Base-by-base conservation (phyloP, 2,329 filamentous ascomycete species). In the Cadophora luteo-olivacea region DNA sequence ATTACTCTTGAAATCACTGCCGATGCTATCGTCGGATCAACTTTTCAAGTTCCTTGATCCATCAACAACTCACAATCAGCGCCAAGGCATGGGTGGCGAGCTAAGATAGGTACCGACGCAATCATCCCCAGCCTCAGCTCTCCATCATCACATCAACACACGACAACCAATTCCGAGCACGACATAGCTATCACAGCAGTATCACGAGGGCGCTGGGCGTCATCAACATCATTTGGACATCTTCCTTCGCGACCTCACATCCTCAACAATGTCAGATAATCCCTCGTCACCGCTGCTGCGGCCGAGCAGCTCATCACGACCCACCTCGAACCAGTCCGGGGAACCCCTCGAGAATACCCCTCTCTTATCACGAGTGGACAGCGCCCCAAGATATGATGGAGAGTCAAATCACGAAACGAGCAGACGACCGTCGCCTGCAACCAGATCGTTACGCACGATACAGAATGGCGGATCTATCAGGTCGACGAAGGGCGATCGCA, bases 401-500 rank as follows among this genome's bases (percentile, higher is more conserved):
- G 70, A 72, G 45, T 72, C 76, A 25, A 68, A 73, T 33, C 67
- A 69, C 9, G 68, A 72, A 24, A 68, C 73, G 22, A 66, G 58
- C 14, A 70, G 70, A 68, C 64, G 72, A 45, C 60, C 72, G 29
- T 79, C 78, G 19, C 75, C 77, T 52, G 79, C 79, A 29, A 74
- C 79, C 16, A 74, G 73, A 25, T 80, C 78, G 29, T 67, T 80
- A 63, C 77, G 76, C 66, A 77, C 77, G n/a, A 58, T 79, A 54
- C 77, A 79, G 62, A 75, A 74, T 68, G 71, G 72, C 32, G 70
- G 72, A 33, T 76, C 77, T 22, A 69, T 70, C 24, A 73, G 72
- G n/a, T 73, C 75, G 6, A 71, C 76, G 5, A 83, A 80, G 67
- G 79, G 77, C 49, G 76, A 80, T 67, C 79, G 80, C 71, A 84